Evolutionary conservation across 192 early-diverging fungal genomes (phyloP).

Genomic region (Obelidium mucronatum): DNA sequence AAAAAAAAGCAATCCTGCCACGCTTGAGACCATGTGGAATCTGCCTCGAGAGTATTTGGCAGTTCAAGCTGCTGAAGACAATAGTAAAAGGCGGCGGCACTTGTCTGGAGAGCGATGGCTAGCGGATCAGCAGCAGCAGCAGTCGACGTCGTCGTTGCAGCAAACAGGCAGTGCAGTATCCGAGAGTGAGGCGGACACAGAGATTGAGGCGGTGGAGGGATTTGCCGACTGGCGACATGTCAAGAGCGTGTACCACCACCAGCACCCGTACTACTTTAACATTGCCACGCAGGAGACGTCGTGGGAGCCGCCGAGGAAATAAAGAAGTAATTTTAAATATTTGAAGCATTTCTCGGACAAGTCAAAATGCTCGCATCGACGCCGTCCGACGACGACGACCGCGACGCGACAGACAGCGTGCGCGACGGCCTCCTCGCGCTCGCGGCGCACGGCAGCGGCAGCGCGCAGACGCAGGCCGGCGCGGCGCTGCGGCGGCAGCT

Average conservation of each 20-base stretch:
- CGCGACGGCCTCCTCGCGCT: conserved; percentile 17
- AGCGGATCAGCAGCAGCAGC: too few relatives aligned
- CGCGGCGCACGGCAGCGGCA: not conserved
- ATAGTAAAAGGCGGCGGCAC: too few relatives aligned
- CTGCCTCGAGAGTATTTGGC: conserved; percentile 47
- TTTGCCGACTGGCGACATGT: conserved; percentile 56
- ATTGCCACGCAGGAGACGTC: conserved; percentile 47
- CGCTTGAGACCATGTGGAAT: conserved; percentile 57
- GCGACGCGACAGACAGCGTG: conserved; percentile 1
- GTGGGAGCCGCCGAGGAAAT: conserved; percentile 47
- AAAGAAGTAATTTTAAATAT: not conserved
- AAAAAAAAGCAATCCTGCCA: conserved; percentile 51
- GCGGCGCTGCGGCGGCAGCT: not conserved
- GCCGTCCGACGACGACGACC: not conserved
- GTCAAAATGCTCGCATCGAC: conserved; percentile 45
- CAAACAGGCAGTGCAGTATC: conserved; percentile 20
- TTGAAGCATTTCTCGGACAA: not conserved
- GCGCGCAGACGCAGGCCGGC: not conserved
- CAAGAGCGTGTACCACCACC: conserved; percentile 13
- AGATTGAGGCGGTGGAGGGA: conserved; percentile 45
- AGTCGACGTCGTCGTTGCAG: not conserved
- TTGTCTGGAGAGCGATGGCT: too few relatives aligned
- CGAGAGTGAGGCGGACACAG: not conserved
- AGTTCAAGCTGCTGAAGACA: conserved; percentile 14
- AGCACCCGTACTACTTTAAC: conserved; percentile 54